These are phyloP conservation scores for Fragaria ananassa DNA, from an alignment of 306 rosid genomes.

Conservation along the genomic window DNA sequence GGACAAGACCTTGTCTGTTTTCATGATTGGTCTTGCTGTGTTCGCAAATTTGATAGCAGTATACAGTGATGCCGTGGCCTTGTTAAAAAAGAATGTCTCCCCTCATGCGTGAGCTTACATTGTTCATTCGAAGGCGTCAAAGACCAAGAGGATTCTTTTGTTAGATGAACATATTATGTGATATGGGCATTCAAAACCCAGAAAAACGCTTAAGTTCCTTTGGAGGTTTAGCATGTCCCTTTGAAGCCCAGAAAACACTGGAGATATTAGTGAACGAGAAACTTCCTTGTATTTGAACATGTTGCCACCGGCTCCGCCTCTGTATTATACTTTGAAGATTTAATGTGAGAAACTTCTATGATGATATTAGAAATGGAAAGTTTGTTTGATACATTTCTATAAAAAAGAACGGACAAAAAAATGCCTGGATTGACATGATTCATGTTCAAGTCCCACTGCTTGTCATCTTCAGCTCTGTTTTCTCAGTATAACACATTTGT, in stretches of 20 bases:
- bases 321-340: not conserved
- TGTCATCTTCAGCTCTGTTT: not conserved
- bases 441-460: not conserved
- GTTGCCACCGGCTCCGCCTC: not conserved
- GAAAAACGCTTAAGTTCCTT: not conserved
- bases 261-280: not conserved
- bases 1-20: conserved; percentile 23
- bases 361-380: not conserved
- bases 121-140: not conserved
- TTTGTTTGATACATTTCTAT: not conserved
- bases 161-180: not conserved
- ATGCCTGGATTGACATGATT: not conserved
- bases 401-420: not conserved
- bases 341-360: not conserved
- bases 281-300: not conserved
- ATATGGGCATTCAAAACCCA: not conserved
- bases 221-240: not conserved
- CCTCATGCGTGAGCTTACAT: conserved; percentile 18
- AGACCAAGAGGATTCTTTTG: not conserved
- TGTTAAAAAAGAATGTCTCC: conserved; percentile 27
- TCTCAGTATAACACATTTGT: not conserved
- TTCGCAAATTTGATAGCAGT: conserved; percentile 51
- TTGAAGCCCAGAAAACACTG: not conserved
- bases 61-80: conserved; percentile 44
- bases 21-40: conserved; percentile 38